A percentile compares a stretch with the other conserved stretches of the same genome.
These are phyloP conservation scores for Chlorella sp. DNA, from an alignment of 139 green algal genomes.

Conservation along the genomic window DNA sequence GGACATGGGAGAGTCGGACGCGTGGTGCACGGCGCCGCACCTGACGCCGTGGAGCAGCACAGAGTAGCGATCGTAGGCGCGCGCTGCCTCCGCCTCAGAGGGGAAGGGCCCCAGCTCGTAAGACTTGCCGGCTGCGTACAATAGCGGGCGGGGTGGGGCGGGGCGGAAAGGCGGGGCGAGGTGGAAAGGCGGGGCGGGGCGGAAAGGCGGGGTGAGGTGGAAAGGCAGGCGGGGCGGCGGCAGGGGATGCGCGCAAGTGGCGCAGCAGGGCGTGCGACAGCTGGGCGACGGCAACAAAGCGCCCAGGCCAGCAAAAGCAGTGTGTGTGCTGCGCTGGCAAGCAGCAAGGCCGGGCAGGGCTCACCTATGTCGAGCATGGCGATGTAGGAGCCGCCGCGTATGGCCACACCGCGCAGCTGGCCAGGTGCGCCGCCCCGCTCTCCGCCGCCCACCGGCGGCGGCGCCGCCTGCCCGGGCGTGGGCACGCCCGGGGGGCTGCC, in stretches of 20 bases:
- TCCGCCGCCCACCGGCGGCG: background rate
- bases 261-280: background rate
- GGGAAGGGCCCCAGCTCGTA: slow-evolving; percentile 38
- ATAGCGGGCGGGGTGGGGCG: background rate
- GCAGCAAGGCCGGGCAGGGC: background rate
- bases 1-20: no score
- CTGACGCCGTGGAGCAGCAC: slow-evolving; percentile 27
- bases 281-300: no score
- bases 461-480: no score
- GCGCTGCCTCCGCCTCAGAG: slow-evolving; percentile 24
- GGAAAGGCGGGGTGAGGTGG: background rate
- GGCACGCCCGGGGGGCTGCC: no score
- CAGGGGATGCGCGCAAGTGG: background rate
- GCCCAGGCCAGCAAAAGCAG: no score
- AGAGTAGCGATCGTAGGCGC: slow-evolving; percentile 34
- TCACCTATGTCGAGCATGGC: slow-evolving; percentile 30
- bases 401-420: background rate
- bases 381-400: slow-evolving; percentile 13
- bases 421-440: background rate
- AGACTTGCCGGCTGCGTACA: slow-evolving; percentile 1
- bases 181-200: background rate
- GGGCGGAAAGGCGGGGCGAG: background rate
- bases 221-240: background rate
- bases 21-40: background rate
- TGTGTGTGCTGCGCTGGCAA: no score